These are phyloP conservation scores for Kwoniella heveanensis DNA, from an alignment of 768 basidiomycete species.

Conservation along the genomic window DNA sequence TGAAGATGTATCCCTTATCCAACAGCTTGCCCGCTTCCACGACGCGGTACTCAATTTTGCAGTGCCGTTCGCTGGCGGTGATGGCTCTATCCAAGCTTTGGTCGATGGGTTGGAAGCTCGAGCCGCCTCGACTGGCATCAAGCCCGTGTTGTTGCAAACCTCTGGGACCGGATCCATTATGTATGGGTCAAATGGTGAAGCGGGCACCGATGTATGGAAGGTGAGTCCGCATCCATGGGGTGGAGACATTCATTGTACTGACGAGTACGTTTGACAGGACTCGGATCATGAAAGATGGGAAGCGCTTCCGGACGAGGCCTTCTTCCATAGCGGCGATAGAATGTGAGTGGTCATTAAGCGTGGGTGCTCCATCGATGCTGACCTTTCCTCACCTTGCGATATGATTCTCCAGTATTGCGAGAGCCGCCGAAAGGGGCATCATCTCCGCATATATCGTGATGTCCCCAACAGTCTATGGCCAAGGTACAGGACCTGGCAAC, in stretches of 20 bases:
- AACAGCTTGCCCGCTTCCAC: not conserved
- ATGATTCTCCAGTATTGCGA: conserved; percentile 13
- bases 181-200: conserved; percentile 22
- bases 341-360: conserved; percentile 10
- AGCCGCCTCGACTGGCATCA: conserved; percentile 10
- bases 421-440: conserved; percentile 23
- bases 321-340: conserved; percentile 25
- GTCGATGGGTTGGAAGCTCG: conserved; percentile 23
- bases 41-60: conserved; percentile 29
- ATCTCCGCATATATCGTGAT: conserved; percentile 29
- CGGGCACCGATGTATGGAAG: conserved; percentile 23
- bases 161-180: conserved; percentile 27
- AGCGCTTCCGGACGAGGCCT: conserved; percentile 17
- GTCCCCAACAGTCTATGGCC: conserved; percentile 30
- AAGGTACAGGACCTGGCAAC: conserved; percentile 23
- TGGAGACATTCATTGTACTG: too few relatives aligned
- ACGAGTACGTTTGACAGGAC: conserved; percentile 18
- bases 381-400: too few relatives aligned
- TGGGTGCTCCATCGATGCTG: too few relatives aligned
- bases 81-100: conserved; percentile 23
- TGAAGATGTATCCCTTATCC: conserved; percentile 16
- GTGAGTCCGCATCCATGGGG: too few relatives aligned
- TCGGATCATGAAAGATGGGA: conserved; percentile 26
- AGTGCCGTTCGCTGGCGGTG: conserved; percentile 25
- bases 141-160: conserved; percentile 26